A percentile compares a stretch with the other conserved stretches of the same genome.
These are phyloP conservation scores for Rhododendron ovatum DNA, from an alignment of 148 eudicot species.

Conservation along the genomic window DNA sequence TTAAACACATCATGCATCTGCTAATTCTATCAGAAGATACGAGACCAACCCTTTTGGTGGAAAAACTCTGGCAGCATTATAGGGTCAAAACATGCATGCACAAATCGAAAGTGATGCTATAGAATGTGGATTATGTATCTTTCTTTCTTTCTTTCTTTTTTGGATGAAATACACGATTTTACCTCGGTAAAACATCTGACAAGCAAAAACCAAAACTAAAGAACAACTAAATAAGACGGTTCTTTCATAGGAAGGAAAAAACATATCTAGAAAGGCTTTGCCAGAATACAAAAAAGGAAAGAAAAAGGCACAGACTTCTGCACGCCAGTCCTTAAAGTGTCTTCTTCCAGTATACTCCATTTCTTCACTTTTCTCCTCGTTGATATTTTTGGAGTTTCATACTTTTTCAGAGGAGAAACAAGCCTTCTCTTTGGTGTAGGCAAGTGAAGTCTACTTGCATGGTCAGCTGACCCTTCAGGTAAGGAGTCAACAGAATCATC, in stretches of 20 bases:
- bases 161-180: neutral
- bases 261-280: neutral
- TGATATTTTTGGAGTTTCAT: constrained; percentile 6
- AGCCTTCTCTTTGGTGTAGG: constrained; percentile 36
- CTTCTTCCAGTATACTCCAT: constrained; percentile 70
- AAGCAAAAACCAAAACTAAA: neutral
- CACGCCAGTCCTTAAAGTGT: constrained; percentile 60
- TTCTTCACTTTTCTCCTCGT: constrained; percentile 38
- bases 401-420: constrained; percentile 37
- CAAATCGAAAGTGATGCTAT: neutral
- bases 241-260: neutral
- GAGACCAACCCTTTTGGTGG: neutral
- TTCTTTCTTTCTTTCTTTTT: neutral
- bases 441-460: constrained; percentile 23
- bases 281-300: neutral
- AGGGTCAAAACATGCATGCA: neutral
- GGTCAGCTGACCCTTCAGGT: constrained; percentile 20
- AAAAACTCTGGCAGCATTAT: neutral
- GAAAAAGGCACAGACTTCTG: constrained; percentile 23
- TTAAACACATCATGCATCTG: neutral
- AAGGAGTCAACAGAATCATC: constrained; percentile 45
- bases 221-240: neutral
- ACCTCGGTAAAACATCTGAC: neutral
- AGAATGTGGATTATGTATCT: neutral
- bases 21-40: constrained; percentile 3